Conservation (phyloP, 192 early-diverging fungal genomes). For the Chytriomyces confervae region DNA sequence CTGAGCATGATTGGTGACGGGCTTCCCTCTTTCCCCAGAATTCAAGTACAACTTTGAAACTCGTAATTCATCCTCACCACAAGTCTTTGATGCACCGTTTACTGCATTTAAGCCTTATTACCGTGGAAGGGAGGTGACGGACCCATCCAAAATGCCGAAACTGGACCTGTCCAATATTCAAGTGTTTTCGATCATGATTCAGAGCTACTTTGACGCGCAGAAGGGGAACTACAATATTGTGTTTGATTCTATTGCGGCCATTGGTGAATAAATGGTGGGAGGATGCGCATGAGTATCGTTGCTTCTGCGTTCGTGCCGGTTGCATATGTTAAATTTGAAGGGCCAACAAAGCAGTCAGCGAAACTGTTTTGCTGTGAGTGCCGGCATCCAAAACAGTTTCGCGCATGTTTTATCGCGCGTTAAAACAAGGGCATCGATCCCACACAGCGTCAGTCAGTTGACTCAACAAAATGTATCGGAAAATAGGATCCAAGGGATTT, state of each 20-base stretch:
- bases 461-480: no score
- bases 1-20: not conserved
- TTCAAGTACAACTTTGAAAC: constrained; percentile 27
- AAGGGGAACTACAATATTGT: constrained; percentile 17
- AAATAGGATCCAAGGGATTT: no score
- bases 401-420: no score
- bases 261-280: not conserved
- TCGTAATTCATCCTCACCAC: not conserved
- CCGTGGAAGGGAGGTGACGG: constrained; percentile 9
- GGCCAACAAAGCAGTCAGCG: no score
- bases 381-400: no score
- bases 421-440: no score
- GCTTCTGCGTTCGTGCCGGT: no score
- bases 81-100: constrained; percentile 10
- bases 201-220: constrained; percentile 36
- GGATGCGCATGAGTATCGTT: no score
- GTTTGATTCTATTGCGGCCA: constrained; percentile 6
- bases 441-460: no score
- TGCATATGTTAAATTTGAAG: no score
- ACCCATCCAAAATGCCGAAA: not conserved
- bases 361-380: no score
- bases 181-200: constrained; percentile 27
- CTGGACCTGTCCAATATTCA: constrained; percentile 13
- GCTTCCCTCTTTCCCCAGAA: not conserved
- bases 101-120: constrained; percentile 28